These are phyloP conservation scores for Scedosporium aurantiacum DNA, from an alignment of 2,329 filamentous ascomycete species.

Conservation along the genomic window DNA sequence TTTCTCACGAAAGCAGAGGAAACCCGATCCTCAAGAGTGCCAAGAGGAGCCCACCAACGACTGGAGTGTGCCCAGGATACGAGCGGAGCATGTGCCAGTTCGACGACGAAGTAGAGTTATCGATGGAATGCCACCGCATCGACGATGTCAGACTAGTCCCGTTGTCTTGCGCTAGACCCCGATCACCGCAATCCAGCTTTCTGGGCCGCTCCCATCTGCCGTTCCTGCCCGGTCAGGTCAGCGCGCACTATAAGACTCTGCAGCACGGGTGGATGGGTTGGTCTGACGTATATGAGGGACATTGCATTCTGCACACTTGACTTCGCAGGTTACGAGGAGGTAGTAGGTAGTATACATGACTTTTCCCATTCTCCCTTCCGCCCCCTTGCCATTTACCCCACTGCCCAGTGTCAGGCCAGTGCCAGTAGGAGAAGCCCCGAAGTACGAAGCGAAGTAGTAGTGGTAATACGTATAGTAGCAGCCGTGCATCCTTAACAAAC, in stretches of 20 bases:
- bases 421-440: not conserved
- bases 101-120: too few relatives aligned
- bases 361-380: not conserved
- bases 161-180: not conserved
- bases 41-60: too few relatives aligned
- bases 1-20: too few relatives aligned
- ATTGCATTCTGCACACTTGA: not conserved
- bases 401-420: conserved; percentile 4
- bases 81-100: not conserved
- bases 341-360: not conserved
- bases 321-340: too few relatives aligned
- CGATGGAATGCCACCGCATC: not conserved
- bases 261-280: not conserved
- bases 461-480: not conserved
- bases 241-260: not conserved
- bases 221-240: not conserved
- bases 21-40: too few relatives aligned
- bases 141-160: not conserved
- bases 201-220: not conserved
- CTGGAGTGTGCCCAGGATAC: not conserved
- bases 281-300: not conserved
- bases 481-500: not conserved
- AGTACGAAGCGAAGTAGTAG: not conserved
- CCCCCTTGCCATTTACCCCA: not conserved
- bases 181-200: not conserved